These are phyloP conservation scores for Conticribra guillardii DNA, from an alignment of 108 stramenopile species.

Conservation along the genomic window DNA sequence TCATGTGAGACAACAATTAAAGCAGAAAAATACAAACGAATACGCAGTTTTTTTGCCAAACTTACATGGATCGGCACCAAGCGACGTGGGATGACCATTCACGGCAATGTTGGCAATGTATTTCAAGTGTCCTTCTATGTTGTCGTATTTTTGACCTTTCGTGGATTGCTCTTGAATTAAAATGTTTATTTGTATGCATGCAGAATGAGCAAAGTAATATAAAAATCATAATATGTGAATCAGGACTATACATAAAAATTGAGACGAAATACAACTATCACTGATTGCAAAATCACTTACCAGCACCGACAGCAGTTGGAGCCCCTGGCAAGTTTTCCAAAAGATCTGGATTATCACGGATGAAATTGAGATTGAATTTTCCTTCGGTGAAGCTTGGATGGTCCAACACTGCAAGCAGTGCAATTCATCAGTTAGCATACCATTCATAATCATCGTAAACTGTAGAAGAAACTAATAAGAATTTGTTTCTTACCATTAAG, in stretches of 20 bases:
- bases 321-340: conserved; percentile 31
- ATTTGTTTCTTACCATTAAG: conserved; percentile 46
- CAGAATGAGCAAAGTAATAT: no score
- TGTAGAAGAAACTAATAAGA: no score
- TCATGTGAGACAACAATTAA: no score
- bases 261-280: no score
- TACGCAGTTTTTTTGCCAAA: conserved; percentile 24
- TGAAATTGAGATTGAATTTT: conserved; percentile 63
- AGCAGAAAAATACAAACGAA: no score
- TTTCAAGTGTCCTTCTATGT: conserved; percentile 61
- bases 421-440: no score
- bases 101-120: conserved; percentile 73
- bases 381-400: conserved; percentile 72
- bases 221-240: no score
- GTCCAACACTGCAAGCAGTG: conserved; percentile 44
- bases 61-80: conserved; percentile 65
- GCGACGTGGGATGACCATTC: conserved; percentile 70
- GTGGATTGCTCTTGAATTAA: conserved; percentile 31
- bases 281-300: no score
- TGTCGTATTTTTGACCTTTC: conserved; percentile 43
- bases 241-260: no score
- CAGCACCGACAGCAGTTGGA: conserved; percentile 5
- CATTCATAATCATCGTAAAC: no score
- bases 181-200: no score
- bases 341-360: conserved; percentile 58